These are phyloP conservation scores for Lachnellula suecica DNA, from an alignment of 2,329 filamentous ascomycete genomes.

Conservation along the genomic window DNA sequence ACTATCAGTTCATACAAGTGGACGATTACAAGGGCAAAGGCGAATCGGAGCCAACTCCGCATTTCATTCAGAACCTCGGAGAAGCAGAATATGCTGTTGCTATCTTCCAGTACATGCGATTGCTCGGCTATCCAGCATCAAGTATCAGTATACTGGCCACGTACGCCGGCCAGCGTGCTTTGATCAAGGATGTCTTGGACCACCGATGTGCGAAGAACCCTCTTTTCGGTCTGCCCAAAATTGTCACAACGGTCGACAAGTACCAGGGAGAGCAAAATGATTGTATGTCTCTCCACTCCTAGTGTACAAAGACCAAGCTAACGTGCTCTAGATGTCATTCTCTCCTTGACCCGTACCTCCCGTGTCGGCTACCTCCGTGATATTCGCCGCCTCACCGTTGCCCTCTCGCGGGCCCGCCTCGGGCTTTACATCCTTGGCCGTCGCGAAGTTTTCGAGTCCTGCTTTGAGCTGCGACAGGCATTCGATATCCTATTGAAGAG, in stretches of 20 bases:
- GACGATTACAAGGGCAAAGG: slow-evolving; percentile 88
- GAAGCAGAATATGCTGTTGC: slow-evolving; percentile 97
- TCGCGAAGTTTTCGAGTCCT: slow-evolving; percentile 82
- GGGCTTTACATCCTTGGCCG: slow-evolving; percentile 92
- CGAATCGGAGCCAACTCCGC: slow-evolving; percentile 85
- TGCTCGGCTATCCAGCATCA: slow-evolving; percentile 79
- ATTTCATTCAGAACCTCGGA: slow-evolving; percentile 95
- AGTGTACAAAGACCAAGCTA: slow-evolving; percentile 8
- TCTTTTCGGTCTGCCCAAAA: slow-evolving; percentile 85
- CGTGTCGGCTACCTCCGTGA: slow-evolving; percentile 91
- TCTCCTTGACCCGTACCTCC: slow-evolving; percentile 87
- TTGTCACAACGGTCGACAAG: slow-evolving; percentile 94
- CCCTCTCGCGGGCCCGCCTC: slow-evolving; percentile 85
- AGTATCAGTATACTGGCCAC: slow-evolving; percentile 85
- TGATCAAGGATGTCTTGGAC: slow-evolving; percentile 82
- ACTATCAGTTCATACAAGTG: slow-evolving; percentile 97
- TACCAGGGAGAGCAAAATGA: slow-evolving; percentile 99
- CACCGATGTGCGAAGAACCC: slow-evolving; percentile 81
- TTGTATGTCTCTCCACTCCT: slow-evolving; percentile 60
- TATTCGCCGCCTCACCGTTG: slow-evolving; percentile 89
- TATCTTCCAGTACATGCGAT: slow-evolving; percentile 94
- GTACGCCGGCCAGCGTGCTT: slow-evolving; percentile 86
- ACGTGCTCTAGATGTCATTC: slow-evolving; percentile 70
- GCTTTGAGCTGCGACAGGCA: slow-evolving; percentile 82
- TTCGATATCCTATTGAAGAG: slow-evolving; percentile 76